phyloP scores from a whole-genome alignment of 176 grass and related monocot genomes.

The Otatea glauca region DNA sequence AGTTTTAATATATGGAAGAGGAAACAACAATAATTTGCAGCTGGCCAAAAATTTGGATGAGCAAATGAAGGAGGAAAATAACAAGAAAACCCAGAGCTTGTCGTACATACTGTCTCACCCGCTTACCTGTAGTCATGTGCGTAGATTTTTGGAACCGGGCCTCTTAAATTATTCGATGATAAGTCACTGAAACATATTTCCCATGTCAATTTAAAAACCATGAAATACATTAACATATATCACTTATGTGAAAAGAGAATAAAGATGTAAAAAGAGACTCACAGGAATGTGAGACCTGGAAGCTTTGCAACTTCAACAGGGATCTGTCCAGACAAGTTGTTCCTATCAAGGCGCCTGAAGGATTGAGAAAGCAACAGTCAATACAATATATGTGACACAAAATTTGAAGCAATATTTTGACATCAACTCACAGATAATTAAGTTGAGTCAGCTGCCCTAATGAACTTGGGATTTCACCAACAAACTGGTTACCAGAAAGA shows the following conservation, averaged over 20 bases:
- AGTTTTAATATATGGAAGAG: conserved; percentile 10
- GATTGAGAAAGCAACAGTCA: conserved; percentile 45
- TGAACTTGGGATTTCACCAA: conserved; percentile 78
- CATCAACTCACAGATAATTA: conserved; percentile 83
- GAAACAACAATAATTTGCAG: conserved; percentile 18
- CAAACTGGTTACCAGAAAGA: conserved; percentile 85
- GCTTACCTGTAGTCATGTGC: conserved; percentile 89
- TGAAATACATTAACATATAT: conserved; percentile 20
- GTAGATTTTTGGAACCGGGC: conserved; percentile 81
- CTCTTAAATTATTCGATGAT: conserved; percentile 89
- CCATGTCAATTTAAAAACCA: conserved; percentile 42
- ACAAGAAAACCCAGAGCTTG: neutral
- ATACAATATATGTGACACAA: conserved; percentile 26
- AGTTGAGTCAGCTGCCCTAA: conserved; percentile 75
- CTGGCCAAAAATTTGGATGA: conserved; percentile 12
- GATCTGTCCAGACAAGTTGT: conserved; percentile 82
- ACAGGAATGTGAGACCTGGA: conserved; percentile 95
- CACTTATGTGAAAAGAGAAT: conserved; percentile 18
- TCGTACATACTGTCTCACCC: conserved; percentile 25
- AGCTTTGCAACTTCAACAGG: conserved; percentile 85
- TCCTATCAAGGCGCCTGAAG: conserved; percentile 81
- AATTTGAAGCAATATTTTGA: conserved; percentile 30
- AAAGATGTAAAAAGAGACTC: conserved; percentile 52
- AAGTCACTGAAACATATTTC: conserved; percentile 77
- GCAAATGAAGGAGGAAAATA: conserved; percentile 34